Base-by-base conservation (phyloP, 2,329 filamentous ascomycete genomes). In the Colletotrichum tropicicola region DNA sequence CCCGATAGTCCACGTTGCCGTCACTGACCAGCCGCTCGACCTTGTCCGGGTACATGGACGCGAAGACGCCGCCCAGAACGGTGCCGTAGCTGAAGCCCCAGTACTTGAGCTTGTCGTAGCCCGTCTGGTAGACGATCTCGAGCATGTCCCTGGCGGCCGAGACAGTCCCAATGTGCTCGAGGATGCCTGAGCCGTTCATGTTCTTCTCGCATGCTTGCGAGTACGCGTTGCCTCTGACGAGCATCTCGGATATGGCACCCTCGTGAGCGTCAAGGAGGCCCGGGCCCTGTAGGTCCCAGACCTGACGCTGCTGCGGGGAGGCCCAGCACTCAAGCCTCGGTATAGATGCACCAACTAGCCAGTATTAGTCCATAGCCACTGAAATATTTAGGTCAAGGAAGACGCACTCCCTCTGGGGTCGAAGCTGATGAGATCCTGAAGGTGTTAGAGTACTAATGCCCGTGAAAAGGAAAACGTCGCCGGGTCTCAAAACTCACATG, bases 31-130 rank as follows among this genome's bases (percentile, higher is more conserved):
- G 71, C 13, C 83, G 76, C 43, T 81, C 83, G 1, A 87, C 79
- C 45, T 77, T 77, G 27, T 85, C 81, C 1, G 84, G 85, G 57
- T 80, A 86, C 74, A 87, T 77, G 3, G 82, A 77, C 3, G 84
- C 84, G 70, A 86, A 86, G 0, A 80, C 81, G 12, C 80, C 82
- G 4, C 85, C 85, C 0, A 87, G 75, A 2, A 86, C 70, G 7
- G 83, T 85, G 9, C 85, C 85, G 66, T 87, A 87, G 67, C 83
- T 86, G 61, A 86, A 82, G 1, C 85, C 85, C 84, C 84, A 87
- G 70, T 85, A 87, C 45, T 75, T 77, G 6, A 85, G 74, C 72
- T 78, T 80, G 4, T 76, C 71, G 55, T 80, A 69, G 2, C 80
- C 82, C 6, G 77, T 75, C 68, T 79, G 74, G 30, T 79, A 60